These are phyloP conservation scores for Diaporthe amygdali DNA, from an alignment of 2,329 filamentous ascomycete species.

Conservation along the genomic window DNA sequence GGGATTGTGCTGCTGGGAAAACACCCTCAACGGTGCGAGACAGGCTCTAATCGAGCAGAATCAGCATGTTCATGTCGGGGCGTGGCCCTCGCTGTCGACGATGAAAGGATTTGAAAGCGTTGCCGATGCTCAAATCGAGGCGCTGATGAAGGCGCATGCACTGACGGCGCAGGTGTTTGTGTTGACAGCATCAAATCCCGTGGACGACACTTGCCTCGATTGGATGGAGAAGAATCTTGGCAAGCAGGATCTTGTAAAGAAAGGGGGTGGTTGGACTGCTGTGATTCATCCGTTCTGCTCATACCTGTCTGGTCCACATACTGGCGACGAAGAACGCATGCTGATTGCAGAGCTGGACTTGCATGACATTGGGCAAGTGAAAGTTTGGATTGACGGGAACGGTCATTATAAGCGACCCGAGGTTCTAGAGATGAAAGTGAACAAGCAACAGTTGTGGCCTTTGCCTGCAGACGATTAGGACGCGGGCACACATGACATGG, in stretches of 20 bases:
- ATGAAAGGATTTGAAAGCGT: constrained; percentile 43
- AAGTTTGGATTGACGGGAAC: constrained; percentile 35
- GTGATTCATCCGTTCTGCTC: constrained; percentile 37
- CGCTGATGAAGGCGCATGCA: constrained; percentile 50
- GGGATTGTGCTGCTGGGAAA: constrained; percentile 39
- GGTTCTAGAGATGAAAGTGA: constrained; percentile 28
- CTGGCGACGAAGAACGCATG: constrained; percentile 31
- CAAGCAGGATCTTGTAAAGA: constrained; percentile 34
- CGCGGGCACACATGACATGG: not conserved
- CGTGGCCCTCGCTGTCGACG: constrained; percentile 36
- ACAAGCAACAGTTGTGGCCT: constrained; percentile 5
- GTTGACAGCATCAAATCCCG: constrained; percentile 45
- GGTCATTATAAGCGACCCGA: constrained; percentile 37
- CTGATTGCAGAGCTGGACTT: constrained; percentile 34
- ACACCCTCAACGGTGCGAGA: constrained; percentile 36
- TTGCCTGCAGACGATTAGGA: not conserved
- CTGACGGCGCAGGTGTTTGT: constrained; percentile 50
- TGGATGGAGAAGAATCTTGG: constrained; percentile 41
- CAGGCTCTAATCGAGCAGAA: constrained; percentile 36
- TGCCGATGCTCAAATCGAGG: constrained; percentile 50
- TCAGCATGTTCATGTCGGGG: constrained; percentile 36
- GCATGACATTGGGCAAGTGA: constrained; percentile 31
- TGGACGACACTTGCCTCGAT: constrained; percentile 45
- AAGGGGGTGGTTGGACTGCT: constrained; percentile 35
- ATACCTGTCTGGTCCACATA: constrained; percentile 34